Conservation (phyloP, 495 filamentous ascomycete species). For the Penicillium alfredii region DNA sequence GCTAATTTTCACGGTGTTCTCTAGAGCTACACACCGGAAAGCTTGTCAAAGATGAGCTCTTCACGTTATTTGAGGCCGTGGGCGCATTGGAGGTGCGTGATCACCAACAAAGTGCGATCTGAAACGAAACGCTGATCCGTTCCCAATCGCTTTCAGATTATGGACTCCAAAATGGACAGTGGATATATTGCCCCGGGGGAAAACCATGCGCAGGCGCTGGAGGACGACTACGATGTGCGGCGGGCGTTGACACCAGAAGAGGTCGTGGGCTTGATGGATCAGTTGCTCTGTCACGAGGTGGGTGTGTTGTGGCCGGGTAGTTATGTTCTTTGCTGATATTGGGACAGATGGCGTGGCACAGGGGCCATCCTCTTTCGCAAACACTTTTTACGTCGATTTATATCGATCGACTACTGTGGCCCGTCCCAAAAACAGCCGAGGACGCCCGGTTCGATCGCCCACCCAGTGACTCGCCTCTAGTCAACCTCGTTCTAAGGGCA, state of each 20-base stretch:
- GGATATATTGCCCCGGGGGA: constrained; percentile 72
- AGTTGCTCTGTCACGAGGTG: constrained; percentile 85
- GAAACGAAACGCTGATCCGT: constrained; percentile 10
- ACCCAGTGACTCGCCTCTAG: constrained; percentile 42
- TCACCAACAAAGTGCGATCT: constrained; percentile 6
- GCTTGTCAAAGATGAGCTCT: constrained; percentile 88
- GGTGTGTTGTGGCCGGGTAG: no score
- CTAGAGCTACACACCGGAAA: constrained; percentile 71
- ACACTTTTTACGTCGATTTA: constrained; percentile 93
- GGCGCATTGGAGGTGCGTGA: constrained; percentile 81
- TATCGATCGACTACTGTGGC: constrained; percentile 75
- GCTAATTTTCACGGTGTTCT: constrained; percentile 7
- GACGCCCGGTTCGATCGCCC: constrained; percentile 60
- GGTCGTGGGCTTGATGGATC: constrained; percentile 89
- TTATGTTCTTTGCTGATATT: constrained; percentile 23
- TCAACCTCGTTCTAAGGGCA: constrained; percentile 66
- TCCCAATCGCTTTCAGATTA: constrained; percentile 67
- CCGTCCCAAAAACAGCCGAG: constrained; percentile 58
- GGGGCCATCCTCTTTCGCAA: constrained; percentile 88
- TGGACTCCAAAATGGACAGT: constrained; percentile 98
- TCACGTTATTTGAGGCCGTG: constrained; percentile 90
- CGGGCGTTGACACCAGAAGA: constrained; percentile 66
- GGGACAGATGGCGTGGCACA: constrained; percentile 89
- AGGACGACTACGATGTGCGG: constrained; percentile 79
- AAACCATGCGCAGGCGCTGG: constrained; percentile 50